A percentile compares a stretch with the other conserved stretches of the same genome.
Evolutionary conservation across 345 rosid species (phyloP).

Genomic region (Brassica nigra): DNA sequence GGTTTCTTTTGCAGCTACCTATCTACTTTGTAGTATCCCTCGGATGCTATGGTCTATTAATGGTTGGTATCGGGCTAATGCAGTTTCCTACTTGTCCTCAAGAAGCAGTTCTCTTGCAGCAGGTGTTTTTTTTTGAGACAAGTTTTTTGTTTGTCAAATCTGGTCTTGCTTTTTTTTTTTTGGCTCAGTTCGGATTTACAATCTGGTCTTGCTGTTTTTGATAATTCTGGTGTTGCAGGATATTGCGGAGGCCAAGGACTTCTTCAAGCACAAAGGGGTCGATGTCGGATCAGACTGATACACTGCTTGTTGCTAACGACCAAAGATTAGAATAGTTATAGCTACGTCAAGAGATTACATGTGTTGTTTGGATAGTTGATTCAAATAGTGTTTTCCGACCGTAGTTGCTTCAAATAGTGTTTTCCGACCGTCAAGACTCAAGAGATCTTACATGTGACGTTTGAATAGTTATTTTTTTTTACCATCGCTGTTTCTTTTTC

Average conservation of each 20-base stretch:
- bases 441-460: too few relatives aligned
- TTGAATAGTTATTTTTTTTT: too few relatives aligned
- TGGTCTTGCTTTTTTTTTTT: neutral
- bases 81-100: conserved; percentile 76
- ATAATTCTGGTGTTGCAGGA: conserved; percentile 49
- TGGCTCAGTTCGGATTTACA: neutral
- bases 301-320: neutral
- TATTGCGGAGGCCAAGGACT: conserved; percentile 74
- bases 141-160: neutral
- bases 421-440: too few relatives aligned
- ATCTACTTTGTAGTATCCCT: conserved; percentile 67
- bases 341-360: neutral
- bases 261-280: conserved; percentile 64
- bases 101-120: conserved; percentile 66
- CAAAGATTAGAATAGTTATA: neutral
- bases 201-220: conserved; percentile 5
- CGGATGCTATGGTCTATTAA: conserved; percentile 77
- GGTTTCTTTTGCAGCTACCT: conserved; percentile 48
- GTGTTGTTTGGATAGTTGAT: neutral
- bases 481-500: neutral
- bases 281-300: conserved; percentile 59
- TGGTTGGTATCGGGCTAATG: conserved; percentile 77
- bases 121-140: conserved; percentile 37
- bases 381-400: neutral
- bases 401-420: too few relatives aligned